phyloP scores from a whole-genome alignment of 345 rosid genomes.

The Populus davidiana region DNA sequence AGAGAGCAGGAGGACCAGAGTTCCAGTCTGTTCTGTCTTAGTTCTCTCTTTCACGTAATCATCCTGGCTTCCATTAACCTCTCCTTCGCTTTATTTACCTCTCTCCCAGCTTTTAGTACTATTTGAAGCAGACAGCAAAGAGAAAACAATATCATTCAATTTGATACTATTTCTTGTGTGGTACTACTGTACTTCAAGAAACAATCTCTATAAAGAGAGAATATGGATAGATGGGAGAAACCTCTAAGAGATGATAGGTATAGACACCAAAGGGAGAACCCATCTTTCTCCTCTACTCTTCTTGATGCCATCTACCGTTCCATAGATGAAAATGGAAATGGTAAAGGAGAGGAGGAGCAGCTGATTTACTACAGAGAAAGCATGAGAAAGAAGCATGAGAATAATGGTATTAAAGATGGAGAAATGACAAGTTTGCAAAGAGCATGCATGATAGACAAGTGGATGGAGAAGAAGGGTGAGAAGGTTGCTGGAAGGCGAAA shows the following conservation, averaged over 20 bases:
- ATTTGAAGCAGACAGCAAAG: conserved; percentile 33
- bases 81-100: conserved; percentile 1
- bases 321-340: conserved; percentile 22
- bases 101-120: conserved; percentile 33
- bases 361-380: conserved; percentile 14
- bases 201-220: conserved; percentile 21
- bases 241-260: conserved; percentile 26
- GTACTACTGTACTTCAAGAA: background rate
- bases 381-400: conserved; percentile 16
- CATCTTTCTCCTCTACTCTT: conserved; percentile 35
- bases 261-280: conserved; percentile 18
- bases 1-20: conserved; percentile 13
- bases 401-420: background rate
- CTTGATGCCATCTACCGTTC: conserved; percentile 36
- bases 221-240: conserved; percentile 50
- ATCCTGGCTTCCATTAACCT: conserved; percentile 24
- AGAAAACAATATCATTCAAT: conserved; percentile 28
- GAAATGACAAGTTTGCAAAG: conserved; percentile 12
- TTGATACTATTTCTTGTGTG: conserved; percentile 27
- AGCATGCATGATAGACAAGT: conserved; percentile 42
- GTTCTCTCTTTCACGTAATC: conserved; percentile 10
- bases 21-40: conserved; percentile 31
- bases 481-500: conserved; percentile 4
- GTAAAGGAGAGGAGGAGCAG: conserved; percentile 10
- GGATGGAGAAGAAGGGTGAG: conserved; percentile 48